Percentiles rank a stretch among this genome's conserved stretches.
Conservation (phyloP, 2,329 filamentous ascomycete genomes). For the Capronia coronata region DNA sequence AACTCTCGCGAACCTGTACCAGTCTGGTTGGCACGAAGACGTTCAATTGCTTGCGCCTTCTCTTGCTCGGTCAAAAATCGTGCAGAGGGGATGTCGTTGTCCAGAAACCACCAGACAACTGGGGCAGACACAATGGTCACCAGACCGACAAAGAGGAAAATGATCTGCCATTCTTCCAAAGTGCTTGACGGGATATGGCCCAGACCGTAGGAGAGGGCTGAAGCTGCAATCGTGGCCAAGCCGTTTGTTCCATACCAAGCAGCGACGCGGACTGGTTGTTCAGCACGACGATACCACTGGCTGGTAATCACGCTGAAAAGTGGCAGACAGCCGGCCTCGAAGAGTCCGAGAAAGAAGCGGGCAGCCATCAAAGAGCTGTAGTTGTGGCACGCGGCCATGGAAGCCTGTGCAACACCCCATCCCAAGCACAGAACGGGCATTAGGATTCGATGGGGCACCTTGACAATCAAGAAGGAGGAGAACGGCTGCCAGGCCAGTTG, state of each 20-base stretch:
- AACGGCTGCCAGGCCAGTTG: slow-evolving; percentile 58
- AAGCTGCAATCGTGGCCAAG: slow-evolving; percentile 51
- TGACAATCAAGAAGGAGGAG: slow-evolving; percentile 55
- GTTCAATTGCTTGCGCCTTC: slow-evolving; percentile 43
- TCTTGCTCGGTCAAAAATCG: slow-evolving; percentile 45
- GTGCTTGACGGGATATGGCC: slow-evolving; percentile 46
- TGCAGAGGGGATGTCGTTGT: slow-evolving; percentile 52
- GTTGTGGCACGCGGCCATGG: slow-evolving; percentile 44
- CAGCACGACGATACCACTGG: slow-evolving; percentile 45
- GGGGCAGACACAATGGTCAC: slow-evolving; percentile 55
- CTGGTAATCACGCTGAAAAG: slow-evolving; percentile 43
- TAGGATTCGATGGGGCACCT: slow-evolving; percentile 53
- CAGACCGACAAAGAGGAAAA: slow-evolving; percentile 58
- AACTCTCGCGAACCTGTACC: slow-evolving; percentile 43
- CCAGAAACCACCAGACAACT: slow-evolving; percentile 54
- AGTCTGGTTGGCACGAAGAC: slow-evolving; percentile 47
- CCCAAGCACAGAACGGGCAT: slow-evolving; percentile 48
- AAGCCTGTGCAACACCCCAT: slow-evolving; percentile 45
- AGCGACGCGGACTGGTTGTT: slow-evolving; percentile 58
- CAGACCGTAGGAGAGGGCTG: slow-evolving; percentile 51
- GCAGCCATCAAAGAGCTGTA: slow-evolving; percentile 44
- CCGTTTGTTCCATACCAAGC: slow-evolving; percentile 63
- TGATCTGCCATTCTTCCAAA: slow-evolving; percentile 49
- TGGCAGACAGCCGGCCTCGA: slow-evolving; percentile 47
- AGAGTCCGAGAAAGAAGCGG: slow-evolving; percentile 49